Percentiles rank a stretch among this genome's conserved stretches.
Evolutionary conservation across 2,329 filamentous ascomycete genomes (phyloP).

Genomic region (Xylaria sp.): DNA sequence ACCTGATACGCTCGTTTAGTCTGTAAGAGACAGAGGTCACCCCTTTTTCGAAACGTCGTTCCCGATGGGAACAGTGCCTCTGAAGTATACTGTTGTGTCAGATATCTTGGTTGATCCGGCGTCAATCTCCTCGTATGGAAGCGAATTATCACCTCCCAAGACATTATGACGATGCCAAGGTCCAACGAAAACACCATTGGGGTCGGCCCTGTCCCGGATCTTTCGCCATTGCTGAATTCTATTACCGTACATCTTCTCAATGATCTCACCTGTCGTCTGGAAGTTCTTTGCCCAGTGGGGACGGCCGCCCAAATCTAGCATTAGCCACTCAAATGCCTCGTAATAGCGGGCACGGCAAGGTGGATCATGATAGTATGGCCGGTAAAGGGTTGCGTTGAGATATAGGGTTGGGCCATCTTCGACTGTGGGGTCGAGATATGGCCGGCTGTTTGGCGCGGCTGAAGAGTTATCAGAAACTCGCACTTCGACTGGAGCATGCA

Average conservation of each 20-base stretch:
- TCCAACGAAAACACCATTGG: conserved; percentile 87
- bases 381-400: conserved; percentile 89
- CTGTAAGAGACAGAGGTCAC: conserved; percentile 3
- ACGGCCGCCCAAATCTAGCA: conserved; percentile 82
- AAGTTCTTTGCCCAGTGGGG: conserved; percentile 98
- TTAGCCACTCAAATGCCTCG: conserved; percentile 88
- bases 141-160: conserved; percentile 51
- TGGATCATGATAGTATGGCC: conserved; percentile 81
- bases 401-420: conserved; percentile 80
- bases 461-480: conserved; percentile 79
- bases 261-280: conserved; percentile 66
- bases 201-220: conserved; percentile 77
- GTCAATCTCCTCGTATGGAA: conserved; percentile 50
- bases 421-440: conserved; percentile 76
- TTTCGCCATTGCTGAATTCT: conserved; percentile 73
- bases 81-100: conserved; percentile 39
- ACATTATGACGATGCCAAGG: conserved; percentile 86
- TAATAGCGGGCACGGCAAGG: conserved; percentile 83
- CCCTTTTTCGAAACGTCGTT: conserved; percentile 3
- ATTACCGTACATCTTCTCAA: conserved; percentile 76
- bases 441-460: conserved; percentile 48
- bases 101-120: conserved; percentile 34
- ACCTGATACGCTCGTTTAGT: not conserved
- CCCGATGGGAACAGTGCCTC: conserved; percentile 37
- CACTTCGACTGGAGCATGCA: conserved; percentile 94